These are phyloP conservation scores for Vanrija pseudolonga DNA, from an alignment of 1,284 basidiomycete species.

Conservation along the genomic window DNA sequence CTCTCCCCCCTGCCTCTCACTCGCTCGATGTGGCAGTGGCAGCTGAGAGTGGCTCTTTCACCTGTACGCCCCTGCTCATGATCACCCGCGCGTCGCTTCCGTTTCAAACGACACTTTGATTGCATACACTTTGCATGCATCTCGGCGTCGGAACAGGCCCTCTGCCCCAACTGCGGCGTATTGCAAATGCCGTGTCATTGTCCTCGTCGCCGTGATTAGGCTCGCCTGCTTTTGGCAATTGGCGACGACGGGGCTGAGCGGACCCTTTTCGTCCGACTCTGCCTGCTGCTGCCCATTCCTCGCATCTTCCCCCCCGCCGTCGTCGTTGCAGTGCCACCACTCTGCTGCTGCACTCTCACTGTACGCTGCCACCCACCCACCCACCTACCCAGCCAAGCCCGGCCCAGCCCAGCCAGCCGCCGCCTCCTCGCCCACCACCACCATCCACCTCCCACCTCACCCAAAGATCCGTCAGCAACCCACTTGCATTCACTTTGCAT, in stretches of 20 bases:
- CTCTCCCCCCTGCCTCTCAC: too few relatives aligned
- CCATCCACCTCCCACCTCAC: too few relatives aligned
- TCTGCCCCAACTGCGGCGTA: neutral
- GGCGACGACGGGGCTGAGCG: neutral
- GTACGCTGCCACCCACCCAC: neutral
- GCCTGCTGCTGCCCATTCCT: neutral
- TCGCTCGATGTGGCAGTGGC: too few relatives aligned
- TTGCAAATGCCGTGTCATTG: neutral
- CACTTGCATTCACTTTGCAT: neutral
- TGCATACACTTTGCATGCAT: neutral
- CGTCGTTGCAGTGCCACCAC: conserved; percentile 1
- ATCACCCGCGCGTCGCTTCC: too few relatives aligned
- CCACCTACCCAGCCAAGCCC: neutral
- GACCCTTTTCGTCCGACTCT: neutral
- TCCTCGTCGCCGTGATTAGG: neutral
- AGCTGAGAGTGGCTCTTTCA: too few relatives aligned
- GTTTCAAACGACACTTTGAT: neutral
- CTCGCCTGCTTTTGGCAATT: neutral
- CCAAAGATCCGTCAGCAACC: neutral
- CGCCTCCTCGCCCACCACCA: too few relatives aligned
- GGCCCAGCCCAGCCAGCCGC: neutral
- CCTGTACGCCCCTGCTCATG: too few relatives aligned
- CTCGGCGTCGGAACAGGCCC: too few relatives aligned
- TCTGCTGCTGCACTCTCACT: neutral
- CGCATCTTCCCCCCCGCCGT: neutral